A percentile compares a stretch with the other conserved stretches of the same genome.
Conservation (phyloP, 108 stramenopile species). For the Pinguiococcus pyrenoidosus region DNA sequence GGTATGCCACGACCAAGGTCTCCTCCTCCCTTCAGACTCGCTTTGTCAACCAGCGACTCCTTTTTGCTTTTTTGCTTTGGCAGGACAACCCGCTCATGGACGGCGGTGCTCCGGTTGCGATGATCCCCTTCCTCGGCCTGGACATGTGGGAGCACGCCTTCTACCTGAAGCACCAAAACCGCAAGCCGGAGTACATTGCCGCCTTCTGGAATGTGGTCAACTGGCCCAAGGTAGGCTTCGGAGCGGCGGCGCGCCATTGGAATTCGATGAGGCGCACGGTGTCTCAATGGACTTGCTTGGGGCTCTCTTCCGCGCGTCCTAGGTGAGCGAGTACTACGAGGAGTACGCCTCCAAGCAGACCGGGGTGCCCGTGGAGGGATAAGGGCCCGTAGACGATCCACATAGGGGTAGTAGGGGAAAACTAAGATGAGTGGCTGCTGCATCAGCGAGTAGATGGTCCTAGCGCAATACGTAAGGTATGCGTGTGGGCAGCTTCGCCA, state of each 20-base stretch:
- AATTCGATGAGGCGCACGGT: not conserved
- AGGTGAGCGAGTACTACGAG: conserved; percentile 22
- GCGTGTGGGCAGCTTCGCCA: too few species aligned
- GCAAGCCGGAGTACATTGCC: conserved; percentile 25
- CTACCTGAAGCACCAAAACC: conserved; percentile 46
- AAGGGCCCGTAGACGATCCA: too few species aligned
- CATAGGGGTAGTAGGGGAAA: too few species aligned
- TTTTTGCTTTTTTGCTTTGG: too few species aligned
- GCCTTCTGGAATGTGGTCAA: conserved; percentile 30
- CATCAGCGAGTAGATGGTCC: too few species aligned
- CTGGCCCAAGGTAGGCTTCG: conserved; percentile 36
- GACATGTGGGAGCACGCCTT: conserved; percentile 51
- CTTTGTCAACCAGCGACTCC: too few species aligned
- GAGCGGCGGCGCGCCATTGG: not conserved
- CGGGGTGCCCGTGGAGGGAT: conserved; percentile 17
- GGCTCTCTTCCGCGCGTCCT: too few species aligned
- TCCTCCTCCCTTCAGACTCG: too few species aligned
- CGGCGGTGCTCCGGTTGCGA: conserved; percentile 8
- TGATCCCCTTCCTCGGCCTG: conserved; percentile 31
- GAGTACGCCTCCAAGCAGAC: conserved; percentile 7
- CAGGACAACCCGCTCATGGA: conserved; percentile 32
- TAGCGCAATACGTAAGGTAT: too few species aligned
- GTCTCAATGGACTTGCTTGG: not conserved
- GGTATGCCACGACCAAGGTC: too few species aligned
- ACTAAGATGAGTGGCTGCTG: too few species aligned